phyloP scores from a whole-genome alignment of 2,329 filamentous ascomycete species.

The Cercospora beticola region DNA sequence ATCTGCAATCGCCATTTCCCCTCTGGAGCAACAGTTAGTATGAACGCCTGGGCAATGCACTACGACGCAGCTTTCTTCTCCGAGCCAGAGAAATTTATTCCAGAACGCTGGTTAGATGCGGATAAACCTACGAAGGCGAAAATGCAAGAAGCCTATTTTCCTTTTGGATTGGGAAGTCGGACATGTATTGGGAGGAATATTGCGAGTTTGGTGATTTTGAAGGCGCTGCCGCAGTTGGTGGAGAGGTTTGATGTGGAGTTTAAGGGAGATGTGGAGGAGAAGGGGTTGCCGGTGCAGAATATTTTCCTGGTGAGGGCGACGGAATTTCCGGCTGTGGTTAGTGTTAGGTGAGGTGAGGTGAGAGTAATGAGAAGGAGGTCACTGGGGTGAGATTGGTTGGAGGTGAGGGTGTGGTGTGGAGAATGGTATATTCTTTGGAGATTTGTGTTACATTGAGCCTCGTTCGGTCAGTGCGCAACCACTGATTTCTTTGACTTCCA shows the following conservation, averaged over 20 bases:
- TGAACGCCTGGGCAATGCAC: slow-evolving; percentile 46
- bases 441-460: not conserved
- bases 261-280: not conserved
- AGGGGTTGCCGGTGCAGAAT: slow-evolving; percentile 11
- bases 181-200: slow-evolving; percentile 20
- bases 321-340: slow-evolving; percentile 13
- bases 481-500: not conserved
- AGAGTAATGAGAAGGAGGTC: not conserved
- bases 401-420: not conserved
- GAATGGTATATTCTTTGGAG: not conserved
- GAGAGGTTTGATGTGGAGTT: slow-evolving; percentile 16
- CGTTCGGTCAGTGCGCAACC: not conserved
- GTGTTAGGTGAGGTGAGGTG: not conserved
- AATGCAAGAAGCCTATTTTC: slow-evolving; percentile 17
- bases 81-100: slow-evolving; percentile 41
- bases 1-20: slow-evolving; percentile 43
- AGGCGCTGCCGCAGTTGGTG: slow-evolving; percentile 9
- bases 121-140: not conserved
- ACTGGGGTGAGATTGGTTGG: not conserved
- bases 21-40: slow-evolving; percentile 45
- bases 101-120: slow-evolving; percentile 46
- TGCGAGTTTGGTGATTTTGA: slow-evolving; percentile 15
- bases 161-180: slow-evolving; percentile 14
- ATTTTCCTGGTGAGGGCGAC: slow-evolving; percentile 11
- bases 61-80: slow-evolving; percentile 41